Percentiles rank a stretch among this genome's conserved stretches.
phyloP scores from a whole-genome alignment of 2,329 filamentous ascomycete genomes.

The Trichoderma sp. region DNA sequence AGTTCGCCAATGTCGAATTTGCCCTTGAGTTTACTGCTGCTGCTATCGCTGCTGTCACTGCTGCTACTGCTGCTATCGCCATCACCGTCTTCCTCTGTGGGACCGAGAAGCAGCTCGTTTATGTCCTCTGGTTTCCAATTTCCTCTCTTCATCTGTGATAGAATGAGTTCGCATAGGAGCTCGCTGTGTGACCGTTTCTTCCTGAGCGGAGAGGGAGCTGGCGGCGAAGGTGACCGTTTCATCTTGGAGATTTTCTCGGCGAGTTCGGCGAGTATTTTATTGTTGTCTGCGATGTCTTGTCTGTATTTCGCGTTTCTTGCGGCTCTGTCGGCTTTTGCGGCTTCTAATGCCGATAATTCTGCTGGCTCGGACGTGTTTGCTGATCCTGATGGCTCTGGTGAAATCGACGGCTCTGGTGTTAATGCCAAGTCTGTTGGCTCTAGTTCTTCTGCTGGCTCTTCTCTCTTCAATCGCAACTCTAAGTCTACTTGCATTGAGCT shows the following conservation, averaged over 20 bases:
- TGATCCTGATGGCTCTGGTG: not conserved
- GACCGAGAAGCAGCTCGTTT: too few species aligned
- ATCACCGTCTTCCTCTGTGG: too few species aligned
- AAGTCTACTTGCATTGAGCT: too few species aligned
- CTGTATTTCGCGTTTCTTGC: not conserved
- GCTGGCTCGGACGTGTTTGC: not conserved
- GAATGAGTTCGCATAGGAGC: not conserved
- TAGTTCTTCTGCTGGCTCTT: not conserved
- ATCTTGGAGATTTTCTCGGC: not conserved
- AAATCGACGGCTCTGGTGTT: not conserved
- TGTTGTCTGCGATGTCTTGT: not conserved
- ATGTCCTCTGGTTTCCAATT: not conserved
- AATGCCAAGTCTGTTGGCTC: too few species aligned
- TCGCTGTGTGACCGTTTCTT: not conserved
- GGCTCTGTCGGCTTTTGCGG: not conserved
- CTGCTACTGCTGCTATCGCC: too few species aligned
- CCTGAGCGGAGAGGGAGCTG: not conserved
- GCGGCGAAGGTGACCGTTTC: not conserved
- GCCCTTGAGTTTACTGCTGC: too few species aligned
- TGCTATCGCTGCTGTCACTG: too few species aligned
- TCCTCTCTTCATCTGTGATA: too few species aligned
- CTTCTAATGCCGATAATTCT: not conserved
- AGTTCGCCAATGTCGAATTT: too few species aligned
- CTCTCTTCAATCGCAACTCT: too few species aligned
- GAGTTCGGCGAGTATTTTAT: not conserved